Evolutionary conservation across 306 rosid species (phyloP), one percentile per base, ranked within the genome.

Genomic region (Pyrus betulifolia): DNA sequence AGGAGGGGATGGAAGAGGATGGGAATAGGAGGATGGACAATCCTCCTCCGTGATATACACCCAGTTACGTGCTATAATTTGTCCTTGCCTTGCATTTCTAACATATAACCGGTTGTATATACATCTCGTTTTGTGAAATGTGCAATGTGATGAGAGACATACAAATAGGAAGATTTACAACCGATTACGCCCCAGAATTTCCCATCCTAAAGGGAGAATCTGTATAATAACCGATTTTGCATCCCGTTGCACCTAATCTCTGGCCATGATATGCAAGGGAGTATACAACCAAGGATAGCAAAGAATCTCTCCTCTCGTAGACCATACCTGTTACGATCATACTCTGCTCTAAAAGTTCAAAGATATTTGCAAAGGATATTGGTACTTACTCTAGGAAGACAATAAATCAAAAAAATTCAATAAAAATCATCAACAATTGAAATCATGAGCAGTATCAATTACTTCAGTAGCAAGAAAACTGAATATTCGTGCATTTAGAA

Each of bases 1-100:
- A 31, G 33, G 0, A 31, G 0, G 0, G 33, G 13, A 45, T 8
- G 51, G 51, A 45, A 8, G 2, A 0, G 51, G 14, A 12, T 45
- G 33, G 0, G 5, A 31, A 31, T 31, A 31, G 33, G 5, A 31
- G 33, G 1, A 0, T 4, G 0, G 5, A 31, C 0, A 31, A 31
- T 4, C 5, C 33, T 31, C 1, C 33, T 31, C 33, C 33, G 27
- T 25, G 27, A 25, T 25, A 17, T 17, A 51, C 55, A 51, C 55
- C 8, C 3, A 51, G 7, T 51, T 51, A 51, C 9, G 5, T 5
- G 55, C 18, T 51, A 51, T 2, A 51, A 51, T 51, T 19, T 51
- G 3, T 51, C 8, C 3, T 51, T 49, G 8, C 55, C 3, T 42
- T 1, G 3, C 19, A 15, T 6, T 49, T 49, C 18, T 45, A 42